Conservation (phyloP, 192 early-diverging fungal genomes). For the Rhizophagus sp. region DNA sequence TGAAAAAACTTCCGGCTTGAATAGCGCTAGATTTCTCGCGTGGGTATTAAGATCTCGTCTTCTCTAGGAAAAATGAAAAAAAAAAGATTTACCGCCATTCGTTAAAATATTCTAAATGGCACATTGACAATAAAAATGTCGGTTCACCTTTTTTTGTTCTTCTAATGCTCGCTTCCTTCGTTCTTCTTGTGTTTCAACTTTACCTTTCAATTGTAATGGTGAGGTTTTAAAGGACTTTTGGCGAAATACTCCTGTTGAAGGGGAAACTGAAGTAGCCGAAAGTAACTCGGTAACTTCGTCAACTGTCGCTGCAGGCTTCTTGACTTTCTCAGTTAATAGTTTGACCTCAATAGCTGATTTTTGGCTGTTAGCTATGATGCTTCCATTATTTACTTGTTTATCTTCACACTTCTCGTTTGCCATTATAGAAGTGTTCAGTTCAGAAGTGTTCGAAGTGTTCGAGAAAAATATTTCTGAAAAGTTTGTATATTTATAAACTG, state of each 20-base stretch:
- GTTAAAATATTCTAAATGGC: neutral
- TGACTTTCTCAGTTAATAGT: neutral
- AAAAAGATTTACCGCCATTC: constrained; percentile 4
- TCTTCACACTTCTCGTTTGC: neutral
- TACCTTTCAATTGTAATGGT: constrained; percentile 11
- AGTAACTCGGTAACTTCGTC: constrained; percentile 23
- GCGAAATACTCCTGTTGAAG: neutral
- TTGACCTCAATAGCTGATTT: neutral
- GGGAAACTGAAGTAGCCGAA: constrained; percentile 5
- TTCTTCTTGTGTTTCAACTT: constrained; percentile 42
- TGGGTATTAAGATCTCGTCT: constrained; percentile 45
- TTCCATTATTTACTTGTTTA: neutral
- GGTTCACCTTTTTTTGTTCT: constrained; percentile 45
- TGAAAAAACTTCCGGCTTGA: constrained; percentile 34
- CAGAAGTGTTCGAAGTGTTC: neutral
- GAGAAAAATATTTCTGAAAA: neutral
- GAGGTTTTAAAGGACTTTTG: constrained; percentile 17
- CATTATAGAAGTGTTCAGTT: neutral
- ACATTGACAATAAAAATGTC: neutral
- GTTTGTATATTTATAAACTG: no score
- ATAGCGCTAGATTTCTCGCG: constrained; percentile 47
- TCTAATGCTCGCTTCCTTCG: constrained; percentile 39
- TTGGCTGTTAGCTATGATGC: neutral
- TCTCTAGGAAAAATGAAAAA: constrained; percentile 29
- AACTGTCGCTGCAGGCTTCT: constrained; percentile 2